Evolutionary conservation across 139 green algal genomes (phyloP).

Genomic region (Ettlia oleoabundans): DNA sequence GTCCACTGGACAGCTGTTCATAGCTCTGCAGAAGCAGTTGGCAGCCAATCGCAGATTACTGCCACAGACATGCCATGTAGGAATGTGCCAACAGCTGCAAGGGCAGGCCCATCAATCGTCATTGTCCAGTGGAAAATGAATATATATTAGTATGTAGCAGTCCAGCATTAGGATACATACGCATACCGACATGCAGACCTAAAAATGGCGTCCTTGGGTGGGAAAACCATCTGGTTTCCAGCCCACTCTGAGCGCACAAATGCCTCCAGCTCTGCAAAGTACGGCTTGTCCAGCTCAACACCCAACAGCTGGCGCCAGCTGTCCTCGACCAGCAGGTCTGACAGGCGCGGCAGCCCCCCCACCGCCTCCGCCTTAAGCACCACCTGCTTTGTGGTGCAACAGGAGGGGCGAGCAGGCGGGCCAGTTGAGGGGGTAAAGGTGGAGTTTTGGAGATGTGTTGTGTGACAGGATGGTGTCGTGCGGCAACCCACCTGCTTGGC

Average conservation of each 20-base stretch:
- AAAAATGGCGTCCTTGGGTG: slow-evolving; percentile 81
- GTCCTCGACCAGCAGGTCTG: slow-evolving; percentile 64
- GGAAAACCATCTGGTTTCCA: slow-evolving; percentile 71
- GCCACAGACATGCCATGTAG: neutral
- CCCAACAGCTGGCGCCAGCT: slow-evolving; percentile 62
- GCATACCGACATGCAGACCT: no score
- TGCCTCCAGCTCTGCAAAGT: slow-evolving; percentile 47
- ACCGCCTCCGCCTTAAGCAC: slow-evolving; percentile 24
- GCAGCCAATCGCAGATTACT: neutral
- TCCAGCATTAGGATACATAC: no score
- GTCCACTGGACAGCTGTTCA: slow-evolving; percentile 70
- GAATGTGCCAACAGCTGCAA: no score
- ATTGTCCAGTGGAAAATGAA: no score
- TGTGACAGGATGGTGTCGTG: neutral
- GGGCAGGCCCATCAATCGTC: no score
- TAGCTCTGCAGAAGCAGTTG: slow-evolving; percentile 41
- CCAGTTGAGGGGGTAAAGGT: neutral
- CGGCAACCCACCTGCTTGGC: slow-evolving; percentile 42
- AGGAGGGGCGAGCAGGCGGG: neutral
- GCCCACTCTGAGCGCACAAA: slow-evolving; percentile 79
- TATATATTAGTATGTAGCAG: no score
- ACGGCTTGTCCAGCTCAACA: slow-evolving; percentile 60
- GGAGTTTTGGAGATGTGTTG: neutral
- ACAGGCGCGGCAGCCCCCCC: slow-evolving; percentile 43
- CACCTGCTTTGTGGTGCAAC: neutral